Evolutionary conservation across 345 rosid genomes (phyloP), one percentile per base, ranked within the genome.

Genomic region (Reutealis trisperma): DNA sequence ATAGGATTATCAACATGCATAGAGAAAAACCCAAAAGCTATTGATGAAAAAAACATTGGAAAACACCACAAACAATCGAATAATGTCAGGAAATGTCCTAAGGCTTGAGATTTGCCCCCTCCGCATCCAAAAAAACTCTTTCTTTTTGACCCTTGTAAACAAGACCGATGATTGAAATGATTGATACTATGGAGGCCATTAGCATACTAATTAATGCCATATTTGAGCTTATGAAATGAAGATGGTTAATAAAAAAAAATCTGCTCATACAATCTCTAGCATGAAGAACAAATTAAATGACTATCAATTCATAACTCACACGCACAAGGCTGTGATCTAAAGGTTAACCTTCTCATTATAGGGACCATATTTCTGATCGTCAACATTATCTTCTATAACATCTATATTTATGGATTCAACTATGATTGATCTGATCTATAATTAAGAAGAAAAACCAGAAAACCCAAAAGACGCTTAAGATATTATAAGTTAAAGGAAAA

Each of bases 191-290:
- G 47, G 15, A 67, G 18, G 81, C 45, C 24, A 66, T 24, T 32
- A 78, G 21, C 77, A 73, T 58, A 16, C 67, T 59, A 14, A 65
- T 44, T 25, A 73, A 22, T 14, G 67, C 77, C 77, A 25, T 63
- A 58, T 0, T 8, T 22, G 42, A 25, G 81, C 37, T 58, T 71
- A 3, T 47, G 37, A 34, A 32, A 34, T 0, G 73, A 66, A 24
- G 81, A 73, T 14, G 73, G 67, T 44, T 67, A 59, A 52, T 73
- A 59, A 24, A 78, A 73, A n/a, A 63, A 34, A 34, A 34, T 4
- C 59, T 14, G 60, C 61, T 8, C 73, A 57, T 18, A 44, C 59
- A 66, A 65, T 42, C 54, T 72, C 73, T 9, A 67, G 37, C 10
- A 73, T 22, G 54, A 78, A 10, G 51, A 10, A 9, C 51, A 47